These are phyloP conservation scores for Leishmania braziliensis DNA, from an alignment of 208 protist species.

Conservation along the genomic window DNA sequence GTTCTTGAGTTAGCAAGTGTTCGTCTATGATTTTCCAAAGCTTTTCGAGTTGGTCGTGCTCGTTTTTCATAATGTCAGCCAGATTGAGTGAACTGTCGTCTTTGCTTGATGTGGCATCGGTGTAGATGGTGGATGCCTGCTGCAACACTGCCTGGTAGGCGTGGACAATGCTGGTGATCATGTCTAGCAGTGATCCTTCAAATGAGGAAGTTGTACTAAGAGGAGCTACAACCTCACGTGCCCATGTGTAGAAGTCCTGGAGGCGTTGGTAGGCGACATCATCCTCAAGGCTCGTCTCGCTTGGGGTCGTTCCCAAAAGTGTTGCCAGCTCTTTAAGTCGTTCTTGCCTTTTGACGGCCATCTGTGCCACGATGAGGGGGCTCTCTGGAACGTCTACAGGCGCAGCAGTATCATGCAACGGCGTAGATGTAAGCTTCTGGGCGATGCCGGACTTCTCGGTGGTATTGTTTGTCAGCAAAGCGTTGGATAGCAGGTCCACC, in stretches of 20 bases:
- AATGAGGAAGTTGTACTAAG: not conserved
- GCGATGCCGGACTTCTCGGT: not conserved
- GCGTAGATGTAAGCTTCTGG: not conserved
- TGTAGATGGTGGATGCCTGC: not conserved
- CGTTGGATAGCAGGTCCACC: constrained; percentile 19
- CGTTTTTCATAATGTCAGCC: not conserved
- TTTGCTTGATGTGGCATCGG: too few relatives aligned
- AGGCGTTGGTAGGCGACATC: constrained; percentile 2
- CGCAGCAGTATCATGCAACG: not conserved
- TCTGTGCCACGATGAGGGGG: not conserved
- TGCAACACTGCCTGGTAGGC: constrained; percentile 11
- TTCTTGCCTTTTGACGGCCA: not conserved
- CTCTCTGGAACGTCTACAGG: not conserved
- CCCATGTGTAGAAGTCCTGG: constrained; percentile 29
- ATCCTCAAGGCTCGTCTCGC: constrained; percentile 2
- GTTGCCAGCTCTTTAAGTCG: constrained; percentile 4
- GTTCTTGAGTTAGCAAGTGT: not conserved
- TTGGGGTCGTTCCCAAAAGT: not conserved
- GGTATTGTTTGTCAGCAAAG: not conserved
- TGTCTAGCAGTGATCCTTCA: constrained; percentile 7
- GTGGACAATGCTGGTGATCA: constrained; percentile 15
- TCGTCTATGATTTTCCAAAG: constrained; percentile 7
- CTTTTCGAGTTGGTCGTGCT: not conserved
- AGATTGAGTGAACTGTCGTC: not conserved
- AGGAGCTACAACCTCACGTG: not conserved